Evolutionary conservation across 208 protist species (phyloP), one percentile per base, ranked within the genome.

Genomic region (Trypanosoma mega): DNA sequence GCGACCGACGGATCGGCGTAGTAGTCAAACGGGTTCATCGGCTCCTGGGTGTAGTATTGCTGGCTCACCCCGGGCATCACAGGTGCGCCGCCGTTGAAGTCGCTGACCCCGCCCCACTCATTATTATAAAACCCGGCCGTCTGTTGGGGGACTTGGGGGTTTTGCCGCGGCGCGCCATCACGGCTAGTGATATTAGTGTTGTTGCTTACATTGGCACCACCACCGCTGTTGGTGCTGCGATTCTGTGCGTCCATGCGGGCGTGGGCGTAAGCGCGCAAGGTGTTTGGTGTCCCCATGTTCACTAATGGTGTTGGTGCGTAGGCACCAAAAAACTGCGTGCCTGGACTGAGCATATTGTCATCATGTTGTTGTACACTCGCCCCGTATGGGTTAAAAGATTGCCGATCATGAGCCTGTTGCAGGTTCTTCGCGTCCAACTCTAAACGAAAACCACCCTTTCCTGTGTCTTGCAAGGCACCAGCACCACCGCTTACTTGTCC

Each of bases 41-140:
- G 83, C 58, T 93, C 83, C 72, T 94, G 87, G 11, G 83, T 91
- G 76, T 93, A 90, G 78, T 91, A 91, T 66, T 93, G 87, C 72
- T 93, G 87, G 12, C 76, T 60, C 27, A 85, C 68, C 68, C 5
- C 72, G 57, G 20, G 61, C 41, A 46, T 53, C 41, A 34, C 57
- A 20, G 47, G 52, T 16, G 59, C 34, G 50, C 27, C 53, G 51
- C 34, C 45, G 48, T 21, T 23, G 50, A 55, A 56, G 57, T 64
- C 53, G 4, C 37, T 50, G 18, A 44, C 16, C 0, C 29, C 18
- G 34, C 43, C 50, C 64, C 54, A 63, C 23, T 71, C 37, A 51
- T 23, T 39, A 45, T 43, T 39, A 50, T 78, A 67, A 46, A 50
- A 12, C 9, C 8, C 39, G 3, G 57, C 59, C 36, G 47, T 24